Base-by-base conservation (phyloP, 495 filamentous ascomycete species). In the Jackrogersella multiformis region DNA sequence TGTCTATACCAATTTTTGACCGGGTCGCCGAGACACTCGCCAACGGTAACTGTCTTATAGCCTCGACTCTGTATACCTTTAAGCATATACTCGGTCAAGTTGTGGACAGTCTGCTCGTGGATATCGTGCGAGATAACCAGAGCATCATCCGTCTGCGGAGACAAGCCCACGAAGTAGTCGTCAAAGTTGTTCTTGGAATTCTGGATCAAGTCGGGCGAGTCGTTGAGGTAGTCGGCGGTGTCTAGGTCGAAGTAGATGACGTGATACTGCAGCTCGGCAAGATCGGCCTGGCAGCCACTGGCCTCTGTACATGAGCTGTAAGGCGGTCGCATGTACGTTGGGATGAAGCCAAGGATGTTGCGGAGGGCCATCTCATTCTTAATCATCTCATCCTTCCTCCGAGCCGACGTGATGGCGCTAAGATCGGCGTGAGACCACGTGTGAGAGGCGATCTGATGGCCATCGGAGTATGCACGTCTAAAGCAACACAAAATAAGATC, bases 251-350 rank as follows among this genome's bases (percentile, higher is more conserved):
- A 89, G 61, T 87, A 80, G 58, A 83, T 78, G 52, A 89, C 74
- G 66, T 91, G 89, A 67, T 91, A 91, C 4, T 86, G 87, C 35
- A 90, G 73, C 0, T 73, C 65, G 3, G 76, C 80, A 74, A 90
- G 71, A 54, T 85, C 81, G 2, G 71, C 66, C 51, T 84, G 68
- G 64, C 88, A 90, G 5, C 70, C 73, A 24, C 62, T 68, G 1
- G 65, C 77, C 7, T 61, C 57, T 10, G 76, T 82, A 69, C 89
- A 92, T 46, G 81, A 84, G 1, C 85, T 86, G 71, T 88, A 92
- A 0, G 89, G 89, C 2, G 89, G 89, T 1, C 89, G 84, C 88
- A 92, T 90, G 72, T 92, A 92, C n/a, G 88, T 90, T 0, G 90
- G 90, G 56, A 89, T 85, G 56, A 82, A 81, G 13, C 88, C 89